Percentiles rank a stretch among this genome's conserved stretches.
These are phyloP conservation scores for Boletus sp. DNA, from an alignment of 768 basidiomycete species.

Conservation along the genomic window DNA sequence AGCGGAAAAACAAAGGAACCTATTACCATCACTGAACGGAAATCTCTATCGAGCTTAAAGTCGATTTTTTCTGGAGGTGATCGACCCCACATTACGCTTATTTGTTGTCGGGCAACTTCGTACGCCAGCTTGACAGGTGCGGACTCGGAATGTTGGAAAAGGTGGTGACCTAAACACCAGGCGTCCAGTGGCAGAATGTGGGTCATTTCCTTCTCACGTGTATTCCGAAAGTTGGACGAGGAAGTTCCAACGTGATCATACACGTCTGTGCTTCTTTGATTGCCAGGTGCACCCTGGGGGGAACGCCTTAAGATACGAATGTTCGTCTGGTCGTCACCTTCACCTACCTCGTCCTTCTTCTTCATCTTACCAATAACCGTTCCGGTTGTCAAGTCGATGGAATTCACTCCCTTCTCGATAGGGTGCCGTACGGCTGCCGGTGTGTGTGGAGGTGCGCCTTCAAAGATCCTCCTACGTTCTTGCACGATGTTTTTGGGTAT, in stretches of 20 bases:
- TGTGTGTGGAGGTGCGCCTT: background rate
- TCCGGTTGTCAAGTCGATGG: slow-evolving; percentile 5
- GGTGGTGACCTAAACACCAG: slow-evolving; percentile 26
- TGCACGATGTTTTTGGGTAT: slow-evolving; percentile 22
- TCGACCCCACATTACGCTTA: slow-evolving; percentile 10
- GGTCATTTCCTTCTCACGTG: slow-evolving; percentile 4
- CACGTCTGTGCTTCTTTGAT: background rate
- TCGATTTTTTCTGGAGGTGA: slow-evolving; percentile 9
- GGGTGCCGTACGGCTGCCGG: slow-evolving; percentile 8
- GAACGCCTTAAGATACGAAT: slow-evolving; percentile 3
- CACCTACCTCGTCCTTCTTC: slow-evolving; percentile 22
- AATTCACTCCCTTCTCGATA: background rate
- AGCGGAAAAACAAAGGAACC: background rate
- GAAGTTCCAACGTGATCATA: slow-evolving; percentile 28
- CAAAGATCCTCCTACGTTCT: slow-evolving; percentile 5
- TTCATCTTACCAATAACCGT: slow-evolving; percentile 21
- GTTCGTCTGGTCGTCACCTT: background rate
- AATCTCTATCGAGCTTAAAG: slow-evolving; percentile 19
- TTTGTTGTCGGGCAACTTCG: background rate
- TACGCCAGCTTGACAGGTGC: slow-evolving; percentile 17
- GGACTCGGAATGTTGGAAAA: slow-evolving; percentile 11
- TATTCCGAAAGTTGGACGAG: slow-evolving; percentile 23
- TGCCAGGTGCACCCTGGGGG: slow-evolving; percentile 1
- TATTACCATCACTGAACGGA: slow-evolving; percentile 14
- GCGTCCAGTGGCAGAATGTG: slow-evolving; percentile 22